Evolutionary conservation across 148 eudicot species (phyloP), one percentile per base, ranked within the genome.

Genomic region (Persicaria maculosa): DNA sequence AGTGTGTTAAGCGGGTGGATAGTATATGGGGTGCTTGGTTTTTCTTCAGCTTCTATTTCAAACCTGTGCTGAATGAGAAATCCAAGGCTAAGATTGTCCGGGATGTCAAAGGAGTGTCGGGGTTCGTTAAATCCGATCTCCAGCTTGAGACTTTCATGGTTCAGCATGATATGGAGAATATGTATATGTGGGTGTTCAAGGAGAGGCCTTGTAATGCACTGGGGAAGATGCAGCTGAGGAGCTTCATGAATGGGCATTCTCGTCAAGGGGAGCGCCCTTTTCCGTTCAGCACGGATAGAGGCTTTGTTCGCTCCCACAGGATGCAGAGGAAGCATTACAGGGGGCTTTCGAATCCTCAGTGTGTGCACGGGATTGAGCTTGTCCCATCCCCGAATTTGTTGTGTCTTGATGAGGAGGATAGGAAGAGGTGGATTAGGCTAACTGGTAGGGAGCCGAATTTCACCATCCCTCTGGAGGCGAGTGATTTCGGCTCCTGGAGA

Each of bases 21-120:
- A 91, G 85, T 74, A 81, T 91, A 16, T 91, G 97, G 97, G 97
- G 93, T 2, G 97, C 97, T 77, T 91, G 97, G 97, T 85, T 91
- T 69, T 91, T 91, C 84, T 91, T 91, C 82, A 91, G 90, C 77
- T 91, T 86, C 80, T 91, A 91, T 58, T 91, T 91, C 68, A 91
- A 86, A 73, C 93, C 97, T 0, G 85, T 82, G 40, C 78, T 91
- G 77, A 88, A 86, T 68, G 93, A 89, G 44, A 89, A 86, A 46
- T 74, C 86, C 1, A 89, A 89, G 77, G 64, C 83, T 57, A 91
- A 81, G 78, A 74, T 84, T 3, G 74, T 81, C 2, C 57, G 86
- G 48, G 93, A 91, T 77, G 50, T 81, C 68, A 89, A 84, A 73
- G 97, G 97, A 59, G 78, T 89, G 6, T 84, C 87, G 0, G 97